Percentiles rank a stretch among this genome's conserved stretches.
These are phyloP conservation scores for Botrytis deweyae DNA, from an alignment of 2,329 filamentous ascomycete species.

Conservation along the genomic window DNA sequence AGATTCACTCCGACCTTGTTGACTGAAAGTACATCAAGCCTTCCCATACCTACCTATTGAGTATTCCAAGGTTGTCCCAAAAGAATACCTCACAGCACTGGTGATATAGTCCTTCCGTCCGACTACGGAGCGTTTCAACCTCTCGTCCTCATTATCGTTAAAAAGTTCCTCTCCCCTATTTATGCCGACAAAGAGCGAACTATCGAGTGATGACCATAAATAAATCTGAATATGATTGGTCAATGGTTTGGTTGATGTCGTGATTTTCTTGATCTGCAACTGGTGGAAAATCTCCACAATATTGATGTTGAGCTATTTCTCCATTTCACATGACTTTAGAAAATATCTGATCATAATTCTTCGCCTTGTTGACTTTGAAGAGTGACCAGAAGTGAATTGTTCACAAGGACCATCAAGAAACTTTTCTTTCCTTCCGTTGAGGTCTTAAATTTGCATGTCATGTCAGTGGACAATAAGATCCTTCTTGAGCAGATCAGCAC, in stretches of 20 bases:
- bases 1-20: not conserved
- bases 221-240: not conserved
- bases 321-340: not conserved
- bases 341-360: not conserved
- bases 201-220: not conserved
- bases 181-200: not conserved
- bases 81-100: not conserved
- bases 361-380: not conserved
- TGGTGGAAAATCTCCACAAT: constrained; percentile 1
- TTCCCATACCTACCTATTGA: not conserved
- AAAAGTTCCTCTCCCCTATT: not conserved
- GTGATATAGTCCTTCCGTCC: not conserved
- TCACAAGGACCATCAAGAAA: not conserved
- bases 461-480: not conserved
- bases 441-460: not conserved
- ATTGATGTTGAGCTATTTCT: not conserved
- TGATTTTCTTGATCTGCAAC: not conserved
- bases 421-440: not conserved
- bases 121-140: not conserved
- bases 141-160: not conserved
- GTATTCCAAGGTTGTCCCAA: not conserved
- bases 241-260: not conserved
- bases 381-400: not conserved
- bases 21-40: not conserved
- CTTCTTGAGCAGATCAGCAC: not conserved